Percentiles rank a stretch among this genome's conserved stretches.
Evolutionary conservation across 2,329 filamentous ascomycete genomes (phyloP).

Genomic region (Talaromyces sp.): DNA sequence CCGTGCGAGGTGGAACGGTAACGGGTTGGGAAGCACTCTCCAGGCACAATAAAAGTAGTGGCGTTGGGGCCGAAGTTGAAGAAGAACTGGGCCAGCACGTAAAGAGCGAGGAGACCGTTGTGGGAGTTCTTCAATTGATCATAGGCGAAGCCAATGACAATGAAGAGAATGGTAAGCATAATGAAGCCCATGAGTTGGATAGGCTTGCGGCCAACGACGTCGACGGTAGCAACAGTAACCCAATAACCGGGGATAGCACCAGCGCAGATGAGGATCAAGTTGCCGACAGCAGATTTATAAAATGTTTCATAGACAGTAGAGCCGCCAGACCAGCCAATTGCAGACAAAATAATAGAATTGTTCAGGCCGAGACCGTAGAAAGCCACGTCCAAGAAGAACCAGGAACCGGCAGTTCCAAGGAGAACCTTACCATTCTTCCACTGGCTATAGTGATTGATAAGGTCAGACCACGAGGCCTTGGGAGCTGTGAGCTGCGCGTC

Average conservation of each 20-base stretch:
- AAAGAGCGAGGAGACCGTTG: constrained; percentile 58
- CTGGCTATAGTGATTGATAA: constrained; percentile 63
- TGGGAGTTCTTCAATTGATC: constrained; percentile 33
- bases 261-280: constrained; percentile 24
- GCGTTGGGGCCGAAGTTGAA: constrained; percentile 51
- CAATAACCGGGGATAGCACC: constrained; percentile 18
- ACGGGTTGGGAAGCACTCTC: constrained; percentile 60
- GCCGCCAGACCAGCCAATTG: constrained; percentile 28
- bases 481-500: neutral
- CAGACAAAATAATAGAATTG: constrained; percentile 26
- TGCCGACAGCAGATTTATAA: constrained; percentile 30
- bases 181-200: constrained; percentile 6
- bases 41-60: constrained; percentile 60
- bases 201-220: constrained; percentile 18
- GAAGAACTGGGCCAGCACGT: constrained; percentile 56
- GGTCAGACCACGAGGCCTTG: constrained; percentile 54
- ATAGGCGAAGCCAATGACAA: constrained; percentile 3
- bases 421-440: constrained; percentile 68
- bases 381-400: constrained; percentile 62
- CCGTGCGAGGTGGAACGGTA: constrained; percentile 63
- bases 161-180: constrained; percentile 8
- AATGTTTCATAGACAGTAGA: constrained; percentile 26
- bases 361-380: constrained; percentile 34
- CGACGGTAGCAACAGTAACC: constrained; percentile 22
- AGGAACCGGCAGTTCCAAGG: constrained; percentile 75